Conservation (phyloP, 2,329 filamentous ascomycete species). For the Aspergillus melleus region DNA sequence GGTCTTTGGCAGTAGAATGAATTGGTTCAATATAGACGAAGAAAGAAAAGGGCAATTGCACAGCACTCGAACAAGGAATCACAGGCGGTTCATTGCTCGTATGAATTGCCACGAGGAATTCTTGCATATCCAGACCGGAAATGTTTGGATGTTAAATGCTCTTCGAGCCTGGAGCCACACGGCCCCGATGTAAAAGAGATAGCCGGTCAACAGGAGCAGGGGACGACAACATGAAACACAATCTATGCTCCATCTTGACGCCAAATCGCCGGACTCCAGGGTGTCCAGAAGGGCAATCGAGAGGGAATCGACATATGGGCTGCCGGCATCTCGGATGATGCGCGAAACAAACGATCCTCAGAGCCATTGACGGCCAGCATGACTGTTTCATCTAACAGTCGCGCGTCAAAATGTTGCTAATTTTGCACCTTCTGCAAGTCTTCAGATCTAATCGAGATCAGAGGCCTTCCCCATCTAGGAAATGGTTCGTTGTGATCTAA, state of each 20-base stretch:
- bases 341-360: constrained; percentile 26
- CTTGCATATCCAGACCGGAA: constrained; percentile 25
- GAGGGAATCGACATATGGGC: constrained; percentile 7
- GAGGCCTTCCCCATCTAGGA: constrained; percentile 16
- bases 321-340: constrained; percentile 14
- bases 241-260: constrained; percentile 35
- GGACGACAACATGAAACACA: constrained; percentile 43
- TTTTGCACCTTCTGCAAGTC: constrained; percentile 36
- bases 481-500: constrained; percentile 26
- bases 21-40: constrained; percentile 20
- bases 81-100: constrained; percentile 24
- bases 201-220: constrained; percentile 26
- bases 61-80: constrained; percentile 18
- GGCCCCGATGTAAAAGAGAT: constrained; percentile 27
- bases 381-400: constrained; percentile 38
- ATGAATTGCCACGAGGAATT: constrained; percentile 14
- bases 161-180: constrained; percentile 18
- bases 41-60: constrained; percentile 18
- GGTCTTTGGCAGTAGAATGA: constrained; percentile 9
- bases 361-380: constrained; percentile 16
- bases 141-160: constrained; percentile 44
- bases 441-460: constrained; percentile 25
- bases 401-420: constrained; percentile 44
- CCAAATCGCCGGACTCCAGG: constrained; percentile 27
- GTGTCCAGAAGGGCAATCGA: constrained; percentile 28